Percentiles rank a stretch among this genome's conserved stretches.
These are phyloP conservation scores for Arthrobotrys entomopaga DNA, from an alignment of 2,329 filamentous ascomycete genomes.

Conservation along the genomic window DNA sequence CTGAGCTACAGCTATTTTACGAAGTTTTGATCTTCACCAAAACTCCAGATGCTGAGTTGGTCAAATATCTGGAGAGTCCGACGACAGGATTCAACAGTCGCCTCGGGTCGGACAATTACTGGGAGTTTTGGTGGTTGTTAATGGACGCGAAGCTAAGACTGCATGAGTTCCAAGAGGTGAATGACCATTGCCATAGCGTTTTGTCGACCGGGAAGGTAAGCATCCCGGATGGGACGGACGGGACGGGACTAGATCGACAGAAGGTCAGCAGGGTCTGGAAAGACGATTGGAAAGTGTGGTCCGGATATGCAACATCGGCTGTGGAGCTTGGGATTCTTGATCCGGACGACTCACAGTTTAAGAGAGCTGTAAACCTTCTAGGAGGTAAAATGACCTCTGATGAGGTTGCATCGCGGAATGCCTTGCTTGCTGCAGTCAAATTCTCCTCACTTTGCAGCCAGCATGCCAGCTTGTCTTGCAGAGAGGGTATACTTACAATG, in stretches of 20 bases:
- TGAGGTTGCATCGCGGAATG: slow-evolving; percentile 56
- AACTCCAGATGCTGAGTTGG: slow-evolving; percentile 35
- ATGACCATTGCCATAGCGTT: slow-evolving; percentile 46
- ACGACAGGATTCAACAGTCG: slow-evolving; percentile 48
- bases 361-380: slow-evolving; percentile 44
- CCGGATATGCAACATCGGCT: slow-evolving; percentile 58
- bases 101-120: slow-evolving; percentile 43
- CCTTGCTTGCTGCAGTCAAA: slow-evolving; percentile 57
- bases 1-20: slow-evolving; percentile 59
- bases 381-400: slow-evolving; percentile 37
- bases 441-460: slow-evolving; percentile 57
- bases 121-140: slow-evolving; percentile 52
- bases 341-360: slow-evolving; percentile 40
- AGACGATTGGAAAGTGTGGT: slow-evolving; percentile 60
- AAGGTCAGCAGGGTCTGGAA: slow-evolving; percentile 50
- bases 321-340: slow-evolving; percentile 37
- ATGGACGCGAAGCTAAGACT: slow-evolving; percentile 41
- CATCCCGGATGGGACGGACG: slow-evolving; percentile 17
- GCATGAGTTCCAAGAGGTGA: slow-evolving; percentile 48
- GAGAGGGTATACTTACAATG: slow-evolving; percentile 57
- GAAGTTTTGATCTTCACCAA: slow-evolving; percentile 55
- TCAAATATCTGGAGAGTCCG: slow-evolving; percentile 40
- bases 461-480: slow-evolving; percentile 54
- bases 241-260: slow-evolving; percentile 38
- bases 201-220: slow-evolving; percentile 37